Conservation (phyloP, 495 filamentous ascomycete species). For the Penicillium arizonense region DNA sequence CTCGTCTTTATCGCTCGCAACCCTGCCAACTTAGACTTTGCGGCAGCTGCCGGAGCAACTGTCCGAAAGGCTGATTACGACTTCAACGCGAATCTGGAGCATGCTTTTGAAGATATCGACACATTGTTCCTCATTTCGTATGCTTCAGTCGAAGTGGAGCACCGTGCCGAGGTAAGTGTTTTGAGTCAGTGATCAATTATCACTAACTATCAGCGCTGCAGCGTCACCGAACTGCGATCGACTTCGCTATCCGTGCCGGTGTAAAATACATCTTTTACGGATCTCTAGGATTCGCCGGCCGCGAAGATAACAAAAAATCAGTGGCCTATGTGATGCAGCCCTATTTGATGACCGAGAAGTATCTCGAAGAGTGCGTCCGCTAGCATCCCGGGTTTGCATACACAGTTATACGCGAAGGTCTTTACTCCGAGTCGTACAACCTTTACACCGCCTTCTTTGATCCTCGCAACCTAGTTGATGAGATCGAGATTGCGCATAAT, state of each 20-base stretch:
- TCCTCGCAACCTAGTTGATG: constrained; percentile 11
- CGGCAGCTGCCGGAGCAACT: constrained; percentile 12
- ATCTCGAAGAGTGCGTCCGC: constrained; percentile 35
- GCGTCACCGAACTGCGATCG: constrained; percentile 48
- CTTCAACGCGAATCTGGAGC: constrained; percentile 9
- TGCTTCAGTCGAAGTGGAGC: constrained; percentile 21
- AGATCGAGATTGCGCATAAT: constrained; percentile 43
- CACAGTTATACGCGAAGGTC: constrained; percentile 54
- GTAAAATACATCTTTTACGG: constrained; percentile 60
- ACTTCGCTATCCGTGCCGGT: constrained; percentile 49
- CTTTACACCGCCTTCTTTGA: constrained; percentile 61
- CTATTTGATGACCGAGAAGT: constrained; percentile 56
- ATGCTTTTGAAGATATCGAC: constrained; percentile 22
- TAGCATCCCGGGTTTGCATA: constrained; percentile 22
- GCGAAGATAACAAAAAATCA: constrained; percentile 30
- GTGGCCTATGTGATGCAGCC: constrained; percentile 58
- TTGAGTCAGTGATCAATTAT: neutral
- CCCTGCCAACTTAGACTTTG: constrained; percentile 27
- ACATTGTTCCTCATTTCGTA: constrained; percentile 30
- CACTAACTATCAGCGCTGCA: neutral
- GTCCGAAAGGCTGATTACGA: constrained; percentile 26
- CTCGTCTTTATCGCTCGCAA: constrained; percentile 37
- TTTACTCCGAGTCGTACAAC: constrained; percentile 61
- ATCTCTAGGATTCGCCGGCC: constrained; percentile 51
- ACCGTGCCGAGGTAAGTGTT: constrained; percentile 20